Evolutionary conservation across 1,284 basidiomycete genomes (phyloP), one percentile per base, ranked within the genome.

Genomic region (Leccinum proliferum): DNA sequence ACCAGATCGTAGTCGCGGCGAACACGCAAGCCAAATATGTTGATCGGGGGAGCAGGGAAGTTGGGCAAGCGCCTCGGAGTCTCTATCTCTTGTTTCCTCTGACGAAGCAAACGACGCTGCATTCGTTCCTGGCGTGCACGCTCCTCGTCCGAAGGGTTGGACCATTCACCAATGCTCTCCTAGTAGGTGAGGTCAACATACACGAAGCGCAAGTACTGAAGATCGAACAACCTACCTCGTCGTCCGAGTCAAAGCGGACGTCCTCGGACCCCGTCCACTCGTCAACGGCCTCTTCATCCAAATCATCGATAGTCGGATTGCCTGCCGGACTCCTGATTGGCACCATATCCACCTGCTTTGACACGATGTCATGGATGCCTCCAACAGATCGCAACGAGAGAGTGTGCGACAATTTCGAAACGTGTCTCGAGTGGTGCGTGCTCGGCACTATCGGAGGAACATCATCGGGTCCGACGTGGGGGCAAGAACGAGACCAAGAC

Each of bases 61-160:
- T 88, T 85, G 34, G 90, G 90, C 52, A 92, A 74, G 57, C 89
- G 81, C 29, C 89, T 85, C 43, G 87, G 84, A 59, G 82, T 79
- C 63, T 83, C 79, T 11, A 78, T 72, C 61, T 82, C 78, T 39
- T 75, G 75, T 39, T 78, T 76, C 62, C 77, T 76, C 56, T 80
- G 81, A 12, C 83, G 82, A 63, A 83, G 77, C 63, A 83, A 73
- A 58, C 87, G 84, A 50, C 86, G 83, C 52, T 88, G 82, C 34
- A 83, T 75, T 50, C 89, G 83, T 39, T 82, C 76, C 66, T 86
- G 85, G 34, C 90, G 83, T 3, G 87, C 90, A 41, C 87, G 81
- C 71, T 93, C 90, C 74, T 93, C 90, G 68, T 93, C 90, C 12
- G 90, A 93, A 18, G 90, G 90, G 69, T 93, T 93, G n/a, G 90